These are phyloP conservation scores for Citrus sinensis DNA, from an alignment of 345 rosid species.

Conservation along the genomic window DNA sequence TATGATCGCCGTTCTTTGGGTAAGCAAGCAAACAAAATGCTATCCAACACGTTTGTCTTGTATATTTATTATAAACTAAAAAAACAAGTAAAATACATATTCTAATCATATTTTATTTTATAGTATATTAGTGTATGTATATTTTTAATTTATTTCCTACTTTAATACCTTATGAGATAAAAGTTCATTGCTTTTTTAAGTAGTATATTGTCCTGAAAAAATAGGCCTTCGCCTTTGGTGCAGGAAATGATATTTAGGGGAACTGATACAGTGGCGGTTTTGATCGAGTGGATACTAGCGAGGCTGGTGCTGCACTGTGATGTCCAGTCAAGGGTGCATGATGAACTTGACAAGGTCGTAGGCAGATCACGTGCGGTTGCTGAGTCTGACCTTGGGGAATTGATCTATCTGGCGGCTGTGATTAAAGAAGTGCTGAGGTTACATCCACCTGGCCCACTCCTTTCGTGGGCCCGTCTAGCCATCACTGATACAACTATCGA, in stretches of 20 bases:
- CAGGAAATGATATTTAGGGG: slow-evolving; percentile 96
- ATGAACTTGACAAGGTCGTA: slow-evolving; percentile 58
- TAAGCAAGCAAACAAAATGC: slow-evolving; percentile 19
- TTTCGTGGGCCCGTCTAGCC: slow-evolving; percentile 90
- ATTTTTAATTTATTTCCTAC: no score
- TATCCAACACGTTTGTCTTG: neutral
- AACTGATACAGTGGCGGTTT: slow-evolving; percentile 79
- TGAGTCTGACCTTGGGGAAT: slow-evolving; percentile 44
- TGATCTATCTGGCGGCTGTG: slow-evolving; percentile 64
- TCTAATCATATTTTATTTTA: no score
- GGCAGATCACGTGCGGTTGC: slow-evolving; percentile 56
- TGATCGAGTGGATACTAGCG: slow-evolving; percentile 89
- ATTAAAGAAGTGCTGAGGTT: slow-evolving; percentile 80
- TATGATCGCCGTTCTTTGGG: slow-evolving; percentile 83
- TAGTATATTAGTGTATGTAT: no score
- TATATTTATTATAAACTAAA: no score
- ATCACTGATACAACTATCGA: slow-evolving; percentile 67
- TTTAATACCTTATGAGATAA: no score
- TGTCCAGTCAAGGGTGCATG: slow-evolving; percentile 63
- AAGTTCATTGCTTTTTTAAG: neutral
- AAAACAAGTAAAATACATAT: no score
- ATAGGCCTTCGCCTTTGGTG: neutral
- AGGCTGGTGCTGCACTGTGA: slow-evolving; percentile 69
- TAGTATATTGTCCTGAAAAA: slow-evolving; percentile 9
- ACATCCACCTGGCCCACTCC: slow-evolving; percentile 94